These are phyloP conservation scores for Septoria linicola DNA, from an alignment of 2,329 filamentous ascomycete species.

Conservation along the genomic window DNA sequence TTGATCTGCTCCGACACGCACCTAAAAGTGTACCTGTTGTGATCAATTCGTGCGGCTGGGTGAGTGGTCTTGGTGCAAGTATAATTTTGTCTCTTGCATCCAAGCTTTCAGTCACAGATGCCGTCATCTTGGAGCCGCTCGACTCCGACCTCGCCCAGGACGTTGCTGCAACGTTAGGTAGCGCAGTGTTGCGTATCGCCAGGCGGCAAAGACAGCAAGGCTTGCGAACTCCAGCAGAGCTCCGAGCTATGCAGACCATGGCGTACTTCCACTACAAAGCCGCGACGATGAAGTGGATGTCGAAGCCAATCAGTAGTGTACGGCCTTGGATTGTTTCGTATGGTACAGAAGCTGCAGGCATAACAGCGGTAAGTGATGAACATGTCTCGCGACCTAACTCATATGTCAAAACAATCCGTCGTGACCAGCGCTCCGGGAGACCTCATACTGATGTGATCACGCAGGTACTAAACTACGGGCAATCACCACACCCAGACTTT, in stretches of 20 bases:
- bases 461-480: constrained; percentile 63
- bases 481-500: constrained; percentile 58
- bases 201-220: constrained; percentile 59
- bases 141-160: constrained; percentile 51
- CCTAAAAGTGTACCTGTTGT: constrained; percentile 57
- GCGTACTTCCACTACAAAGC: constrained; percentile 66
- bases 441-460: not conserved
- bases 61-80: constrained; percentile 67
- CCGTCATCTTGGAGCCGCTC: constrained; percentile 68
- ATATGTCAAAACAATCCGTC: too few relatives aligned
- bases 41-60: constrained; percentile 74
- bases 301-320: constrained; percentile 55
- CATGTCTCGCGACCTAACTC: too few relatives aligned
- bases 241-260: constrained; percentile 74
- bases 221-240: constrained; percentile 62
- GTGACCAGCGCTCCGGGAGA: too few relatives aligned
- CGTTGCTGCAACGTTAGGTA: constrained; percentile 8
- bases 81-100: constrained; percentile 60
- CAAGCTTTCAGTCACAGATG: constrained; percentile 56
- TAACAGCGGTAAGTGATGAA: constrained; percentile 50
- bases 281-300: constrained; percentile 47
- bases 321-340: constrained; percentile 65
- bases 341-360: constrained; percentile 49
- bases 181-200: constrained; percentile 53
- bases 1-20: constrained; percentile 62